Evolutionary conservation across 495 filamentous ascomycete species (phyloP), one percentile per base, ranked within the genome.

Genomic region (Aspergillus funiculosus): DNA sequence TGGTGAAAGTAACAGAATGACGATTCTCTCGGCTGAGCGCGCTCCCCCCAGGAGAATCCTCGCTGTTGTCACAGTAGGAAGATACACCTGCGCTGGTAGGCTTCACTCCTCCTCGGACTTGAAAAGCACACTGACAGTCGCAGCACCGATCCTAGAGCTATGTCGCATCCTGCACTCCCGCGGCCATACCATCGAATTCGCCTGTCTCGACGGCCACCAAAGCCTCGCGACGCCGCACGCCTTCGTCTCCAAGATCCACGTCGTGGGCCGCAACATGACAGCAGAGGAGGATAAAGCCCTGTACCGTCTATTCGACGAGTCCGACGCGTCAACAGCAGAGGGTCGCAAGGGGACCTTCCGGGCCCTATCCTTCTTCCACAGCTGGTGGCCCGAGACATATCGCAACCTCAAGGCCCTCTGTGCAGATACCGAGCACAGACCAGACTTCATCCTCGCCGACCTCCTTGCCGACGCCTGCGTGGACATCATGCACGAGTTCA

Each of bases 311-410:
- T 68, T 52, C 50, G 64, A 68, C 41, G 48, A 58, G n/a, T 48
- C 46, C 19, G 28, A 30, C 14, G 28, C 28, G 2, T 30, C 28
- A 4, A 30, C 28, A 9, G 28, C 28, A 30, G 39, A 56, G 28
- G 58, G 59, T 30, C 48, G 60, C 18, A 39, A 44, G 4, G 46
- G 43, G 0, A 45, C 44, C n/a, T 55, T 69, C 27, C 43, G 43
- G 5, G 62, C 59, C n/a, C 66, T 64, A 19, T 56, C 53, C 31
- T 34, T 62, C 11, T 60, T 63, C 21, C 62, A 68, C 46, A 55
- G 61, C 3, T 68, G 61, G 54, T 71, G 67, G 67, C 53, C 67
- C 22, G 47, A 59, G 18, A 64, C 55, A 8, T 71, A 71, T 43
- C 25, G 22, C 22, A 36, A 43, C 17, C 55, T 71, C 13, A 58